A percentile compares a stretch with the other conserved stretches of the same genome.
phyloP scores from a whole-genome alignment of 805 yeast species.

The Lachancea kluyveri region DNA sequence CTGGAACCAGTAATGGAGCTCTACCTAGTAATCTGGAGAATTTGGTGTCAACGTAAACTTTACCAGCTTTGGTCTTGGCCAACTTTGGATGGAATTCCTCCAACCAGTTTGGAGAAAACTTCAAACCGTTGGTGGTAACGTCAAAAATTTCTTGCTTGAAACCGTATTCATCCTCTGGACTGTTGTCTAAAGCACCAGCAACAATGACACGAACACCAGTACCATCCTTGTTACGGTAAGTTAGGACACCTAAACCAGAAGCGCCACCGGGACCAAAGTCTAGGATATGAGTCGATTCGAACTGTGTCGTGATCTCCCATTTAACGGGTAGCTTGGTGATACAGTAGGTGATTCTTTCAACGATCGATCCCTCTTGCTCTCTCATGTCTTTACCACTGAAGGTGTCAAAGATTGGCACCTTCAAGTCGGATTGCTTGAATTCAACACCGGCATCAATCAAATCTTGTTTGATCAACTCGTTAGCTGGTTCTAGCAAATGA shows the following conservation, averaged over 20 bases:
- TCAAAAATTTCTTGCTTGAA: constrained; percentile 93
- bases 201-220: constrained; percentile 92
- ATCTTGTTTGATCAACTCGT: constrained; percentile 59
- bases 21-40: constrained; percentile 87
- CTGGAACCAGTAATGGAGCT: constrained; percentile 96
- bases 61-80: constrained; percentile 65
- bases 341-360: constrained; percentile 67
- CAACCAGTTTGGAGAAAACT: constrained; percentile 88
- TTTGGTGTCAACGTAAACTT: constrained; percentile 85
- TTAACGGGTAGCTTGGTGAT: constrained; percentile 86
- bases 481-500: constrained; percentile 70
- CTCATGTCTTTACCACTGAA: constrained; percentile 77
- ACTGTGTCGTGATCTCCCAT: constrained; percentile 89
- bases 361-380: constrained; percentile 44
- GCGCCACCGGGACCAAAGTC: constrained; percentile 99
- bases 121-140: constrained; percentile 53
- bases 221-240: constrained; percentile 98
- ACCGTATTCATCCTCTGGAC: constrained; percentile 79
- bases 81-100: constrained; percentile 81
- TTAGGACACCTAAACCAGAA: constrained; percentile 91
- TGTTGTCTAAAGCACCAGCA: constrained; percentile 81
- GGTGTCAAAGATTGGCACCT: constrained; percentile 89
- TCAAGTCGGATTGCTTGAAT: constrained; percentile 48
- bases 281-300: constrained; percentile 77
- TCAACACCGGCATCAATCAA: constrained; percentile 51